Conservation (phyloP, 495 filamentous ascomycete genomes). For the Rostrohypoxylon terebratum region DNA sequence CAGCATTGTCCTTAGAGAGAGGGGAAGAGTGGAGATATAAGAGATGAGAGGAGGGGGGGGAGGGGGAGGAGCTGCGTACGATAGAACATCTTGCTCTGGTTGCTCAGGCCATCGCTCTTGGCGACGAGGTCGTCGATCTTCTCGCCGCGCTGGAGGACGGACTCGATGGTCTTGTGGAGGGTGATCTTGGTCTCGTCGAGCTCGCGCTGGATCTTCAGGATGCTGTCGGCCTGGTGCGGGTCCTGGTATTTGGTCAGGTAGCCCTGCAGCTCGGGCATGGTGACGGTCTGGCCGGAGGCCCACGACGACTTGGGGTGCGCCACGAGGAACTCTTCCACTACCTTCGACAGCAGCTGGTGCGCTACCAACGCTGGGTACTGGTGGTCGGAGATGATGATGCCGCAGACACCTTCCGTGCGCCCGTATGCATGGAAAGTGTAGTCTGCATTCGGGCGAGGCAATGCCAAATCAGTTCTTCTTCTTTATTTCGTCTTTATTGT, state of each 20-base stretch:
- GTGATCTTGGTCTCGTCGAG: slow-evolving; percentile 98
- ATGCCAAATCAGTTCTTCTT: not conserved
- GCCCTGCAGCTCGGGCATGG: slow-evolving; percentile 79
- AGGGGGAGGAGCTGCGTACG: slow-evolving; percentile 60
- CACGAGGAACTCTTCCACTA: slow-evolving; percentile 92
- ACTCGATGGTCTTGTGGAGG: slow-evolving; percentile 95
- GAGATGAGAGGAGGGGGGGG: not conserved
- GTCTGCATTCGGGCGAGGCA: slow-evolving; percentile 52
- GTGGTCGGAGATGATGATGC: slow-evolving; percentile 88
- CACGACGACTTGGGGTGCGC: slow-evolving; percentile 77
- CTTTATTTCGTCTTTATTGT: not conserved
- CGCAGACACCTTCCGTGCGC: slow-evolving; percentile 86
- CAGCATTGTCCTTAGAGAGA: not conserved
- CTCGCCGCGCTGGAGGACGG: slow-evolving; percentile 86
- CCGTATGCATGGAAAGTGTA: slow-evolving; percentile 92
- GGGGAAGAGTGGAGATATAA: not conserved
- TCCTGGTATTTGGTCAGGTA: slow-evolving; percentile 92
- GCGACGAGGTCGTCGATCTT: slow-evolving; percentile 91
- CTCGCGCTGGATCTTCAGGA: slow-evolving; percentile 96
- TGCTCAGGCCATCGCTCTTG: slow-evolving; percentile 88
- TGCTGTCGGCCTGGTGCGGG: slow-evolving; percentile 86
- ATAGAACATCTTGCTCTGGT: slow-evolving; percentile 97
- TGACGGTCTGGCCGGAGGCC: slow-evolving; percentile 64
- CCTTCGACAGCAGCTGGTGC: slow-evolving; percentile 92
- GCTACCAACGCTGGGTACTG: slow-evolving; percentile 92